Conservation (phyloP, 2,329 filamentous ascomycete species). For the Penicillium italicum region DNA sequence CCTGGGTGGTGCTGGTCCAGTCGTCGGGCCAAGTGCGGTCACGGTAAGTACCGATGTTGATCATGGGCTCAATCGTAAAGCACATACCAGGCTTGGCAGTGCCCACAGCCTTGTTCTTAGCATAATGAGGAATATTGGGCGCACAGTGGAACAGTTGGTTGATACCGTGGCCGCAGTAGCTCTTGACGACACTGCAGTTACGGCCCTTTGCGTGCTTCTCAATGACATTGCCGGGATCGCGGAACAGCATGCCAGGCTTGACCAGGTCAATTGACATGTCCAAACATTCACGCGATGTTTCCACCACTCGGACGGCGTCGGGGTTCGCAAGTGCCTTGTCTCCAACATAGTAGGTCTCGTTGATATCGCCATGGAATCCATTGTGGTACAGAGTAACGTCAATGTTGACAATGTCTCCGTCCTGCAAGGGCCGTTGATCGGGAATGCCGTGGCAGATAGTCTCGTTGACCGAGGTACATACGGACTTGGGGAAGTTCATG, state of each 20-base stretch:
- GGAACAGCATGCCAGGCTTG: constrained; percentile 88
- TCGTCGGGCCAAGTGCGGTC: constrained; percentile 98
- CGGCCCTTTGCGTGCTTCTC: constrained; percentile 88
- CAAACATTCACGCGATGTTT: constrained; percentile 82
- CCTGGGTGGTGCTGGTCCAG: constrained; percentile 92
- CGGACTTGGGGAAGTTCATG: constrained; percentile 93
- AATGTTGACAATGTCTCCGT: constrained; percentile 96
- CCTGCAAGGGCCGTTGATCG: constrained; percentile 77
- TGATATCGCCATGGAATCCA: constrained; percentile 93
- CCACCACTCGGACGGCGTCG: constrained; percentile 84
- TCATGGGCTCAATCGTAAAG: constrained; percentile 99
- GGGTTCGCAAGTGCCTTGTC: constrained; percentile 79
- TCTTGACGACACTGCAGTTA: constrained; percentile 86
- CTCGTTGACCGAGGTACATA: constrained; percentile 94
- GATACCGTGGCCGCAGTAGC: constrained; percentile 94
- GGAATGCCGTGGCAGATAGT: constrained; percentile 99
- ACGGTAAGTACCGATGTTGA: constrained; percentile 82
- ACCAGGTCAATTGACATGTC: constrained; percentile 88
- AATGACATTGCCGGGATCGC: constrained; percentile 90
- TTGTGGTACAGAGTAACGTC: constrained; percentile 92
- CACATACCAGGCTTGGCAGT: constrained; percentile 95
- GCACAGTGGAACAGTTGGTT: constrained; percentile 90
- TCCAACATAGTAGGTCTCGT: constrained; percentile 98
- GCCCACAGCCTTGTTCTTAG: constrained; percentile 95
- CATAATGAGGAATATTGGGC: constrained; percentile 94